These are phyloP conservation scores for Colletotrichum liriopes DNA, from an alignment of 2,329 filamentous ascomycete species.

Conservation along the genomic window DNA sequence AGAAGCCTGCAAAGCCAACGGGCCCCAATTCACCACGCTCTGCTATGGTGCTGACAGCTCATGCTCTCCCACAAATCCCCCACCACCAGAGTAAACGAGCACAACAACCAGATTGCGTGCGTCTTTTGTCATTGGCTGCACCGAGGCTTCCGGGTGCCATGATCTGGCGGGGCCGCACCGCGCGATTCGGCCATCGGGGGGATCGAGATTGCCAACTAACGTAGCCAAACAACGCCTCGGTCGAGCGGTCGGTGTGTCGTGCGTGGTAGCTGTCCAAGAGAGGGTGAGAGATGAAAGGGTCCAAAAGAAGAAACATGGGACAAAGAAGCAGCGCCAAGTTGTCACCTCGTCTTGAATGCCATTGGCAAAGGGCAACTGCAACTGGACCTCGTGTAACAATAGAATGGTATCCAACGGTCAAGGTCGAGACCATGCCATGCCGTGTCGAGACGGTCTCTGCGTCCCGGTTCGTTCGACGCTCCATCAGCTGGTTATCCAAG, in stretches of 20 bases:
- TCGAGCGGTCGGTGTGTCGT: no score
- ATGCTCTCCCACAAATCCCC: constrained; percentile 16
- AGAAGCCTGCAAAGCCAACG: constrained; percentile 24
- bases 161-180: constrained; percentile 20
- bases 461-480: constrained; percentile 31
- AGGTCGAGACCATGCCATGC: constrained; percentile 8
- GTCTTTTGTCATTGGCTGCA: constrained; percentile 20
- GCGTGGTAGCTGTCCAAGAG: neutral
- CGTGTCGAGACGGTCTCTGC: constrained; percentile 22
- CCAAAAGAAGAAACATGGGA: constrained; percentile 8
- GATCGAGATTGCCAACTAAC: constrained; percentile 29
- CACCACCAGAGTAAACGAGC: constrained; percentile 1
- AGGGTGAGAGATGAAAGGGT: neutral
- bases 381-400: neutral
- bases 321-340: constrained; percentile 1
- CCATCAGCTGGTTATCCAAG: constrained; percentile 31
- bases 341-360: neutral
- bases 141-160: constrained; percentile 8
- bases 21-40: constrained; percentile 6
- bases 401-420: neutral
- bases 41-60: constrained; percentile 25
- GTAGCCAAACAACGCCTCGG: neutral
- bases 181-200: constrained; percentile 24
- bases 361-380: neutral
- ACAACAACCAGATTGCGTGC: constrained; percentile 9